Conservation (phyloP, 495 filamentous ascomycete species). For the Penicillium argentinense region DNA sequence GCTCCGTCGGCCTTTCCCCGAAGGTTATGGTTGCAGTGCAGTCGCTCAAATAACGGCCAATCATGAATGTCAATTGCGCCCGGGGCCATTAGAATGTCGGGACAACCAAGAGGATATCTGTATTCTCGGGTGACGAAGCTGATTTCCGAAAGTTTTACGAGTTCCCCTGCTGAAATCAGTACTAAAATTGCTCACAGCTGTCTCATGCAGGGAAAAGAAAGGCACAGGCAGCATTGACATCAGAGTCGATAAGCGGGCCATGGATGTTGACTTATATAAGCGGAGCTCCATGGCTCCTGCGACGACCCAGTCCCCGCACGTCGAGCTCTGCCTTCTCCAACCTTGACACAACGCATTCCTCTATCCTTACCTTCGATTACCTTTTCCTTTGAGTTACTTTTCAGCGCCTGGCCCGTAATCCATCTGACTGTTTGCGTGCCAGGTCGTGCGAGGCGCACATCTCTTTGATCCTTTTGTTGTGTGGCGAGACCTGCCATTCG, state of each 20-base stretch:
- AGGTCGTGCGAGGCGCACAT: conserved; percentile 20
- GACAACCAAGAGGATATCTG: no score
- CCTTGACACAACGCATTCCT: conserved; percentile 1
- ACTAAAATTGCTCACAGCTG: no score
- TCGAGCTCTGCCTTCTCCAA: conserved; percentile 8
- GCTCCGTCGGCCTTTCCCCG: no score
- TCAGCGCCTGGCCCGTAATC: conserved; percentile 8
- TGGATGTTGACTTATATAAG: conserved; percentile 13
- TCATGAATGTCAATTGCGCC: background rate
- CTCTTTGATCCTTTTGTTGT: conserved; percentile 12
- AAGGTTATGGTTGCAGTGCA: background rate
- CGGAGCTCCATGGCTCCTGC: conserved; percentile 13
- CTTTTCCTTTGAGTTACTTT: background rate
- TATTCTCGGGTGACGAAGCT: no score
- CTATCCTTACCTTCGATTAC: conserved; percentile 6
- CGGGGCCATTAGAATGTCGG: background rate
- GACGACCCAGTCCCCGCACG: conserved; percentile 16
- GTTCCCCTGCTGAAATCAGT: background rate
- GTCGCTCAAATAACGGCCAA: background rate
- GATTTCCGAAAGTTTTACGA: no score
- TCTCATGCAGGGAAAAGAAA: no score
- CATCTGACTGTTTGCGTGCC: conserved; percentile 9
- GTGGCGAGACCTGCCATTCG: conserved; percentile 17
- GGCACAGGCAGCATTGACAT: no score
- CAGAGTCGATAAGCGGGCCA: no score